These are phyloP conservation scores for Hyaloperonospora arabidopsidis DNA, from an alignment of 352 stramenopile species.

Conservation along the genomic window DNA sequence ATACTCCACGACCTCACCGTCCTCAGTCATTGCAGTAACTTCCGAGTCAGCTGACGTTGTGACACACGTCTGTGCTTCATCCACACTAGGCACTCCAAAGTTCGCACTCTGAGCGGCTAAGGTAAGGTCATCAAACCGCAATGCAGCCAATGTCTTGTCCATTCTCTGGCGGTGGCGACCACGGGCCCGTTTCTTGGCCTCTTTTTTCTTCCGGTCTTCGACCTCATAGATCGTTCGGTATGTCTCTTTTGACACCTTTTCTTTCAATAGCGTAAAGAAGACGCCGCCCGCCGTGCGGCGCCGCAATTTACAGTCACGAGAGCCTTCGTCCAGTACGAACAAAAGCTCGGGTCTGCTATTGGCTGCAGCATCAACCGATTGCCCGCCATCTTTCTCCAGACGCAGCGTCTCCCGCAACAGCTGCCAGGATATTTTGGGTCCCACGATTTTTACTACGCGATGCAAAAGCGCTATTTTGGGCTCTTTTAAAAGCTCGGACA, in stretches of 20 bases:
- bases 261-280: constrained; percentile 60
- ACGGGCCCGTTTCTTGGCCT: constrained; percentile 49
- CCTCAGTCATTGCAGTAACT: constrained; percentile 13
- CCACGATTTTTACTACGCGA: constrained; percentile 60
- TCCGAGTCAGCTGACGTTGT: constrained; percentile 4
- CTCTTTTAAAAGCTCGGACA: constrained; percentile 52
- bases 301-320: constrained; percentile 37
- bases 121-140: constrained; percentile 48
- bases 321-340: constrained; percentile 33
- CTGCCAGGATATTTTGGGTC: constrained; percentile 50
- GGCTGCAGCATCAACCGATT: constrained; percentile 40
- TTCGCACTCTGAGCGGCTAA: constrained; percentile 14
- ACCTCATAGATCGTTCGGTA: constrained; percentile 75
- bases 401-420: constrained; percentile 57
- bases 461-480: constrained; percentile 65
- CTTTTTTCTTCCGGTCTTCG: constrained; percentile 68
- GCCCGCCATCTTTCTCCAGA: constrained; percentile 54
- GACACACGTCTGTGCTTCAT: background rate
- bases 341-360: constrained; percentile 46
- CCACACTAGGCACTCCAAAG: background rate
- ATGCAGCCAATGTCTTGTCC: constrained; percentile 49
- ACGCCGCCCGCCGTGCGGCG: constrained; percentile 64
- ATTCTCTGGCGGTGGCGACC: constrained; percentile 45
- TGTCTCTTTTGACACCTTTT: constrained; percentile 50
- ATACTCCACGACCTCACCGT: constrained; percentile 31